Evolutionary conservation across 345 rosid species (phyloP).

Genomic region (Cardamine resedifolia): DNA sequence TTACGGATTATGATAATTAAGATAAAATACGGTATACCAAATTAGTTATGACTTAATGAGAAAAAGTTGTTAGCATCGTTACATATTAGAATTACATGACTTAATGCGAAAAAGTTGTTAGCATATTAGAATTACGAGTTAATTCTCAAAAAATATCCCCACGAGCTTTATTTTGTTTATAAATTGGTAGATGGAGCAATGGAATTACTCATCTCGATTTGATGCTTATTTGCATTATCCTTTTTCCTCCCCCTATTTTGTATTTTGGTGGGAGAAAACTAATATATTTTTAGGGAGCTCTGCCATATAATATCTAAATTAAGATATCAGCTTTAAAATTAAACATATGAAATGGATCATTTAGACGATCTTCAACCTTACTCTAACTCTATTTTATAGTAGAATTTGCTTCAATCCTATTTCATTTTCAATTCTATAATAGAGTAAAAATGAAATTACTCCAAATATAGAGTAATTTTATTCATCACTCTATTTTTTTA

Average conservation of each 20-base stretch:
- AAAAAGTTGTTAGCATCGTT: background rate
- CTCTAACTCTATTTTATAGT: too few species aligned
- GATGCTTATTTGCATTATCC: background rate
- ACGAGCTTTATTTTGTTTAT: background rate
- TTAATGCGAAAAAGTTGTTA: background rate
- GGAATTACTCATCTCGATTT: background rate
- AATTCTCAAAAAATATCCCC: background rate
- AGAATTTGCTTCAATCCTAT: too few species aligned
- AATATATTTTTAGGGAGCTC: background rate
- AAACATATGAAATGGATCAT: background rate
- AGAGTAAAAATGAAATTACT: too few species aligned
- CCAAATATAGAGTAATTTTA: too few species aligned
- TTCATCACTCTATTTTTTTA: too few species aligned
- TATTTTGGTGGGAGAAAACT: background rate
- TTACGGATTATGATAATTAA: constrained; percentile 17
- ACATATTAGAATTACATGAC: background rate
- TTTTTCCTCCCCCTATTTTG: too few species aligned
- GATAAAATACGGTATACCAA: background rate
- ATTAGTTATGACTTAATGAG: constrained; percentile 6
- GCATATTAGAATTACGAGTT: background rate
- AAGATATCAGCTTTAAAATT: too few species aligned
- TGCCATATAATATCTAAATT: too few species aligned
- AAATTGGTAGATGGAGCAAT: background rate
- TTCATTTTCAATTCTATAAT: too few species aligned
- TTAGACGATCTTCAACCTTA: too few species aligned